Evolutionary conservation across 768 basidiomycete species (phyloP), one percentile per base, ranked within the genome.

Genomic region (Filobasidium floriforme): DNA sequence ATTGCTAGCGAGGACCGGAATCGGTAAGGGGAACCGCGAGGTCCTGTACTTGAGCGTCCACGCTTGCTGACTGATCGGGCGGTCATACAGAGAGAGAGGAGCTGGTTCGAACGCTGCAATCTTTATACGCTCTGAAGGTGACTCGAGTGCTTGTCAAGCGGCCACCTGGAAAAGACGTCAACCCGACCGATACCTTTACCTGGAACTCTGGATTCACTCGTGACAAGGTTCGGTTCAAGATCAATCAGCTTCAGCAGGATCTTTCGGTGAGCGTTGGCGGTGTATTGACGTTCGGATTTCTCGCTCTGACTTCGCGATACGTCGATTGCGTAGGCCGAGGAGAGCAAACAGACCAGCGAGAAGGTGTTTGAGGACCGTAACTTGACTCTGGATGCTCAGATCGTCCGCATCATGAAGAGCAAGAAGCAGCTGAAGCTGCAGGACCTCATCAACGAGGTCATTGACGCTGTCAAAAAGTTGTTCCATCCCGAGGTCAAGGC

Each of bases 341-440:
- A 99, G 80, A 85, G 87, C 24, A 84, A 84, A 66, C 84, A 86
- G 64, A 93, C 90, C 6, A 90, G 90, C 73, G 83, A 83, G 1
- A 84, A 88, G 55, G 90, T 99, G 44, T 89, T 93, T 70, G 85
- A 87, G 41, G 92, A 97, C 77, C 85, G 94, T 67, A 87, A 87
- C 67, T 84, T 87, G 72, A 86, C 87, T 66, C 82, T 98, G 15
- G 92, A 98, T 71, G 92, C 92, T 0, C 93, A 93, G 24, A 93
- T 99, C 72, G 94, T 99, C 41, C 83, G 96, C 7, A 86, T 94
- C 73, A 93, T 98, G 92, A 98, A 98, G 77, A 87, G 86, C 1
- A 85, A 85, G 72, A 98, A 94, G 80, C 88, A 89, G 79, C 81
- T 94, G 79, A 82, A 81, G 28, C 86, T 90, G 72, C 86, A 89